phyloP scores from a whole-genome alignment of 129 eudicot species.

The Calendula officinalis region DNA sequence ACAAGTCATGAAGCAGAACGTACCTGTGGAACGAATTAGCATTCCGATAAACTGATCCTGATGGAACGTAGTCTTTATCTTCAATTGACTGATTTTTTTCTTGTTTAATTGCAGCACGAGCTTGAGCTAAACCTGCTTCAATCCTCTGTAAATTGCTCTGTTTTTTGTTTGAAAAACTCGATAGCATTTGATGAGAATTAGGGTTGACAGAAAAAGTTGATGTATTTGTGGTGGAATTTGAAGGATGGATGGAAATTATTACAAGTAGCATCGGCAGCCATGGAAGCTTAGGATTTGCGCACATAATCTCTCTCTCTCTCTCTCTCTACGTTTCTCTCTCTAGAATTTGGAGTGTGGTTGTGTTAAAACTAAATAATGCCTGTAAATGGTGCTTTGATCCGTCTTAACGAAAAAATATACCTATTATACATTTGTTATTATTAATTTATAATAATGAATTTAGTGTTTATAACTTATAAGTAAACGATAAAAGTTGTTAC shows the following conservation, averaged over 20 bases:
- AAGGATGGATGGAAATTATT: not conserved
- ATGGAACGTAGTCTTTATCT: slow-evolving; percentile 61
- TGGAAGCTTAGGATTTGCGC: not conserved
- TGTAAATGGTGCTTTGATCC: not conserved
- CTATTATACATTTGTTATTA: too few species aligned
- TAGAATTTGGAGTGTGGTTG: not conserved
- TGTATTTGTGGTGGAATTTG: not conserved
- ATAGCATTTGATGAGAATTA: not conserved
- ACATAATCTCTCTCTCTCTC: too few species aligned
- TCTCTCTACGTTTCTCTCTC: not conserved
- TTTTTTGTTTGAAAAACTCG: not conserved
- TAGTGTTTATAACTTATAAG: too few species aligned
- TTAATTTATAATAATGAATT: too few species aligned
- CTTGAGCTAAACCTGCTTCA: slow-evolving; percentile 38
- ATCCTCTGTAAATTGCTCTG: slow-evolving; percentile 18
- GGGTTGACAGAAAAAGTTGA: not conserved
- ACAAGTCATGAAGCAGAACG: not conserved
- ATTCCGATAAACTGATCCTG: slow-evolving; percentile 76
- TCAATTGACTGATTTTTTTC: slow-evolving; percentile 5
- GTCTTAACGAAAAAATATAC: not conserved
- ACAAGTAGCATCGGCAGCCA: not conserved
- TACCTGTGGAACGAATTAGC: slow-evolving; percentile 68
- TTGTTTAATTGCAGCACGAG: slow-evolving; percentile 43
- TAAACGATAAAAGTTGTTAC: too few species aligned
- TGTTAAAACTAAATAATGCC: not conserved